phyloP scores from a whole-genome alignment of 108 stramenopile genomes.

The Fistulifera pelliculosa region DNA sequence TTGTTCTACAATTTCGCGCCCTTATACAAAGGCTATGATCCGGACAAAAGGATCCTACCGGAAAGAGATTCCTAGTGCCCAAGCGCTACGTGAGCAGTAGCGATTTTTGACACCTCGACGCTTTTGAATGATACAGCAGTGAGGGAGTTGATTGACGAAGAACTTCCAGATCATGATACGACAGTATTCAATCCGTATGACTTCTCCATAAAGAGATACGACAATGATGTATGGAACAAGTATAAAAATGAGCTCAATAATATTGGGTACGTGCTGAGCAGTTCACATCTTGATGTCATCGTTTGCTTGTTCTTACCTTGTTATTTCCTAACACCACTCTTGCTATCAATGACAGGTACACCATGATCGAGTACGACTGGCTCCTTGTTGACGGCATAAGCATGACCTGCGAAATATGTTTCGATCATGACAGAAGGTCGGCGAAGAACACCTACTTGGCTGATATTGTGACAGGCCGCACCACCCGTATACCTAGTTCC shows the following conservation, averaged over 20 bases:
- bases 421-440: slow-evolving; percentile 41
- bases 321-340: no score
- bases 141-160: slow-evolving; percentile 32
- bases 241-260: slow-evolving; percentile 45
- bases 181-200: slow-evolving; percentile 30
- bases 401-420: slow-evolving; percentile 46
- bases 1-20: slow-evolving; percentile 74
- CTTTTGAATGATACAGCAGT: slow-evolving; percentile 27
- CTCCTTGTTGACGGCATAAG: slow-evolving; percentile 44
- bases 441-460: slow-evolving; percentile 45
- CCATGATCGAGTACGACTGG: slow-evolving; percentile 65
- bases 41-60: slow-evolving; percentile 27
- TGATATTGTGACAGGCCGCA: slow-evolving; percentile 42
- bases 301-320: no score
- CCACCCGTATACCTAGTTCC: slow-evolving; percentile 35
- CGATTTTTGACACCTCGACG: slow-evolving; percentile 58
- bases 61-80: slow-evolving; percentile 59
- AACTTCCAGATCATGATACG: slow-evolving; percentile 5
- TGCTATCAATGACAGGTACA: slow-evolving; percentile 13
- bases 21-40: slow-evolving; percentile 56
- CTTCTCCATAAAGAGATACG: slow-evolving; percentile 23
- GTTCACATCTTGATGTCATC: no score
- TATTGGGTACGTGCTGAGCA: slow-evolving; percentile 15
- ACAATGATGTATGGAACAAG: slow-evolving; percentile 33
- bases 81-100: slow-evolving; percentile 54